These are phyloP conservation scores for Lizanozyma gosingica DNA, from an alignment of 1,139 yeast genomes.

Conservation along the genomic window DNA sequence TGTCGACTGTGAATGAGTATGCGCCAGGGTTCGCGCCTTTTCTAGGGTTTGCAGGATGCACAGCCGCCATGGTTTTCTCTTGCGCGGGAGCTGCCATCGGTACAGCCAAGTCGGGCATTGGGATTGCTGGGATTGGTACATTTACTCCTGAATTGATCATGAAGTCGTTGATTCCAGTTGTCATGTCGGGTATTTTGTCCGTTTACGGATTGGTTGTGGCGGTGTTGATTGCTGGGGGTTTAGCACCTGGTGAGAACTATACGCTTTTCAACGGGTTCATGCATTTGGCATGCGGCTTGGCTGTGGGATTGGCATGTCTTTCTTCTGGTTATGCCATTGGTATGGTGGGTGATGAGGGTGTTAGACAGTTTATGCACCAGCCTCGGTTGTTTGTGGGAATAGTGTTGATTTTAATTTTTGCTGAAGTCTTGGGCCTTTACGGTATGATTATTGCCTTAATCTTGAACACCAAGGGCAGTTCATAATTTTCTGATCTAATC, in stretches of 20 bases:
- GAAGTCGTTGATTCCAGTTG: constrained; percentile 87
- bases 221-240: constrained; percentile 89
- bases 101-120: constrained; percentile 97
- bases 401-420: constrained; percentile 91
- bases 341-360: constrained; percentile 98
- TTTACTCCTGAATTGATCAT: constrained; percentile 76
- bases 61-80: constrained; percentile 81
- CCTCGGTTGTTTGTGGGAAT: constrained; percentile 93
- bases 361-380: constrained; percentile 92
- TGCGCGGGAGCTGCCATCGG: constrained; percentile 98
- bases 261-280: constrained; percentile 91
- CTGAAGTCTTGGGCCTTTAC: constrained; percentile 94
- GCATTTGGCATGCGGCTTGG: constrained; percentile 93
- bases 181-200: constrained; percentile 96
- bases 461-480: constrained; percentile 80
- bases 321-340: constrained; percentile 99
- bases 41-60: constrained; percentile 93
- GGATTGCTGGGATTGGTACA: constrained; percentile 87
- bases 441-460: constrained; percentile 91
- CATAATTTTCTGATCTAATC: constrained; percentile 15
- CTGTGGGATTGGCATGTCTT: constrained; percentile 93
- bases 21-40: constrained; percentile 89
- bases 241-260: constrained; percentile 67
- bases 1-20: constrained; percentile 40
- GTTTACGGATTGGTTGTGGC: constrained; percentile 96